Evolutionary conservation across 495 filamentous ascomycete species (phyloP).

Genomic region (Penicillium bovifimosum): DNA sequence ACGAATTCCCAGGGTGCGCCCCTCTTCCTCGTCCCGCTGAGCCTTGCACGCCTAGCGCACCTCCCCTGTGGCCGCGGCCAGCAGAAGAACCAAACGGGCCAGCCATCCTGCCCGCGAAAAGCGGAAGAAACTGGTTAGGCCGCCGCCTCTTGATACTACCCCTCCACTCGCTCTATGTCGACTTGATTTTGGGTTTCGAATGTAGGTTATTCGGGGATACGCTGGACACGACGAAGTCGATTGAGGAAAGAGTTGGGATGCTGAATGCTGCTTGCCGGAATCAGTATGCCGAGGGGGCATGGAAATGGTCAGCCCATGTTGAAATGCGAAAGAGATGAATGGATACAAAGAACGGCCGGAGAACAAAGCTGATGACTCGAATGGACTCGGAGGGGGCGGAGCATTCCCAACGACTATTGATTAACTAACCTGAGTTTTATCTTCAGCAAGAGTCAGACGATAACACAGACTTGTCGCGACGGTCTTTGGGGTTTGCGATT

Average conservation of each 20-base stretch:
- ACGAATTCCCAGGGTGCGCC: conserved; percentile 12
- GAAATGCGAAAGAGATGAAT: not conserved
- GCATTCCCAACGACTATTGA: not conserved
- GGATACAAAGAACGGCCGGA: conserved; percentile 1
- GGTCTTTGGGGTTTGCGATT: not conserved
- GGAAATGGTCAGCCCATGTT: conserved; percentile 16
- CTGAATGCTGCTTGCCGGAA: conserved; percentile 6
- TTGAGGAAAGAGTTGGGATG: not conserved
- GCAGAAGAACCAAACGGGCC: conserved; percentile 33
- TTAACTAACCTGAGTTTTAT: not conserved
- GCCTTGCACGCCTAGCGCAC: conserved; percentile 10
- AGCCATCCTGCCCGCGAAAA: conserved; percentile 35
- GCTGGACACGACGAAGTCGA: not conserved
- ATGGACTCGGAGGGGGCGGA: not conserved
- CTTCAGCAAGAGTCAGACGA: not conserved
- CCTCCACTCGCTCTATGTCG: not conserved
- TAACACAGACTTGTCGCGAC: not conserved
- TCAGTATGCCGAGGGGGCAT: conserved; percentile 17
- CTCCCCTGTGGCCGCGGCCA: conserved; percentile 28
- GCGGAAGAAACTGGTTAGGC: conserved; percentile 19
- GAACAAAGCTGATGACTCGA: not conserved
- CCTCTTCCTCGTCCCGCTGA: conserved; percentile 28
- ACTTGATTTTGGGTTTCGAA: not conserved
- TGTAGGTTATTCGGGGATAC: not conserved
- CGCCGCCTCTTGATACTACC: not conserved